These are phyloP conservation scores for Penicillium sp. DNA, from an alignment of 2,329 filamentous ascomycete species.

Conservation along the genomic window DNA sequence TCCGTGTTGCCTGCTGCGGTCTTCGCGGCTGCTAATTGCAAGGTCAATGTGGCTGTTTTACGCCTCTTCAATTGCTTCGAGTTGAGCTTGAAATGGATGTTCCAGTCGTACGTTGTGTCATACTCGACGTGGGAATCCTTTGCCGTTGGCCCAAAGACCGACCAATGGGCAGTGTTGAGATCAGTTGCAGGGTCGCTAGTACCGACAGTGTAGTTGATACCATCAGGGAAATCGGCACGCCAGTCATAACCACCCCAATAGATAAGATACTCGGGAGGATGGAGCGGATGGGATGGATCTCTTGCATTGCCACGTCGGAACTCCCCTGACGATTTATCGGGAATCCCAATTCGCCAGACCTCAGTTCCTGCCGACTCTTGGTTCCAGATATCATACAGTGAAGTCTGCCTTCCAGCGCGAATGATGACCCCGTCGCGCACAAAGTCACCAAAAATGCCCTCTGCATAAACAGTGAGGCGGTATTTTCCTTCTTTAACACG, in stretches of 20 bases:
- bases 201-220: conserved; percentile 52
- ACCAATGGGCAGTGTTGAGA: conserved; percentile 60
- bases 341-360: conserved; percentile 55
- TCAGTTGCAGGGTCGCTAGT: conserved; percentile 43
- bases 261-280: conserved; percentile 51
- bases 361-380: conserved; percentile 51
- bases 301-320: conserved; percentile 50
- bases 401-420: conserved; percentile 35
- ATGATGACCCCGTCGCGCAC: conserved; percentile 46
- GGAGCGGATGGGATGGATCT: conserved; percentile 43
- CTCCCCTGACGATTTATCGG: conserved; percentile 54
- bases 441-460: conserved; percentile 54
- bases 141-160: conserved; percentile 46
- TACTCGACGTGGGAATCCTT: conserved; percentile 37
- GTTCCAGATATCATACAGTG: conserved; percentile 40
- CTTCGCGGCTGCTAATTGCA: conserved; percentile 57
- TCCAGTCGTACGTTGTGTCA: conserved; percentile 50
- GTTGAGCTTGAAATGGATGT: conserved; percentile 45
- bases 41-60: conserved; percentile 49
- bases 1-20: conserved; percentile 56
- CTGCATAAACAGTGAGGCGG: conserved; percentile 55
- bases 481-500: conserved; percentile 52
- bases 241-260: conserved; percentile 57
- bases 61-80: conserved; percentile 37
- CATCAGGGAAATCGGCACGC: conserved; percentile 50